These are phyloP conservation scores for Spatholobus suberectus DNA, from an alignment of 306 rosid genomes.

Conservation along the genomic window DNA sequence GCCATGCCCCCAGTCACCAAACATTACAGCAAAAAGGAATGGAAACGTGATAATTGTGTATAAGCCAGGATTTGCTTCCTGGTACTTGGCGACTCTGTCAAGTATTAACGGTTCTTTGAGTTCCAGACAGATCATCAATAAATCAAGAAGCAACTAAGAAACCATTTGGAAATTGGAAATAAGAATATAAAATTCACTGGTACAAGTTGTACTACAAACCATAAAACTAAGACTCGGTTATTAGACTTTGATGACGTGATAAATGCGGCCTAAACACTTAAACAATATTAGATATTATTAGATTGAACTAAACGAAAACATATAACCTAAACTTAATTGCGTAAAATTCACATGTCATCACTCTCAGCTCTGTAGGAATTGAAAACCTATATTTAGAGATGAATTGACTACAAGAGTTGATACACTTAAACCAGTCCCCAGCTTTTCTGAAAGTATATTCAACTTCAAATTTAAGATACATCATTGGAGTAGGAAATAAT, in stretches of 20 bases:
- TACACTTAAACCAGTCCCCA: neutral
- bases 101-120: slow-evolving; percentile 22
- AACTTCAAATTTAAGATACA: neutral
- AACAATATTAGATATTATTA: neutral
- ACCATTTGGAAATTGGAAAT: neutral
- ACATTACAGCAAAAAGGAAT: slow-evolving; percentile 91
- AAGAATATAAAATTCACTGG: slow-evolving; percentile 13
- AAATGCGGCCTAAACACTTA: neutral
- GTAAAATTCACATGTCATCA: neutral
- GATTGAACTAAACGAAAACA: neutral
- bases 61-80: slow-evolving; percentile 82
- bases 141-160: slow-evolving; percentile 30
- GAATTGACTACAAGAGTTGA: neutral
- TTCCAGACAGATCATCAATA: neutral
- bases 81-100: slow-evolving; percentile 79
- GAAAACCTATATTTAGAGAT: neutral
- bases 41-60: slow-evolving; percentile 77
- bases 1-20: slow-evolving; percentile 94
- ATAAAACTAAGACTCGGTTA: neutral
- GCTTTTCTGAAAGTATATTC: neutral
- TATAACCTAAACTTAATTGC: neutral
- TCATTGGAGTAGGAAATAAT: neutral
- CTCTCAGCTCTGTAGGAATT: neutral
- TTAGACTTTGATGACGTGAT: neutral
- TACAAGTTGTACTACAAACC: neutral